Evolutionary conservation across 2,329 filamentous ascomycete species (phyloP).

Genomic region (Fusarium pseudoanthophilum): DNA sequence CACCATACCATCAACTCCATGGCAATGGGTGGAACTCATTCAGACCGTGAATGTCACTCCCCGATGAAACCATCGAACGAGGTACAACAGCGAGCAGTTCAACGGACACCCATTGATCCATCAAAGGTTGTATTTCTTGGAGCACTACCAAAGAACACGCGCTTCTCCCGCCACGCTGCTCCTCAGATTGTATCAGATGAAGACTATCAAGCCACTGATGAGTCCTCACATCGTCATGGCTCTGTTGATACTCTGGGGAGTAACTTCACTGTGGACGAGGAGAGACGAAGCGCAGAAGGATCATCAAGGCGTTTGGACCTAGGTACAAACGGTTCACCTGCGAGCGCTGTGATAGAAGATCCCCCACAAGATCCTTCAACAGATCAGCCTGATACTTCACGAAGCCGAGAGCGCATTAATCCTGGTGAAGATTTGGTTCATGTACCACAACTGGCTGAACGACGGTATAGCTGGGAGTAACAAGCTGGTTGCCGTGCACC

Average conservation of each 20-base stretch:
- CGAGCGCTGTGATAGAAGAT: neutral
- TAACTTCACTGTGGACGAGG: slow-evolving; percentile 67
- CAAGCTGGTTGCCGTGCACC: slow-evolving; percentile 20
- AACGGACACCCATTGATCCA: slow-evolving; percentile 63
- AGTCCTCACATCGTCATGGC: slow-evolving; percentile 1
- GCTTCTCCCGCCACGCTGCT: slow-evolving; percentile 38
- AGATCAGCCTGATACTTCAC: slow-evolving; percentile 30
- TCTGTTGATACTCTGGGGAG: slow-evolving; percentile 62
- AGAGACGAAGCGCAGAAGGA: slow-evolving; percentile 47
- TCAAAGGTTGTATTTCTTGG: slow-evolving; percentile 66
- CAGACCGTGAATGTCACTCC: slow-evolving; percentile 11
- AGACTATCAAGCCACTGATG: neutral
- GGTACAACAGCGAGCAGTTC: slow-evolving; percentile 45
- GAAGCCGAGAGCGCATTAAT: slow-evolving; percentile 57
- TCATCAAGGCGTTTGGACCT: slow-evolving; percentile 41
- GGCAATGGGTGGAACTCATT: slow-evolving; percentile 5
- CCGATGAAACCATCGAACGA: neutral
- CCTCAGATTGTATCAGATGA: neutral
- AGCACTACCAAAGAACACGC: slow-evolving; percentile 61
- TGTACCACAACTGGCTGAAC: slow-evolving; percentile 61
- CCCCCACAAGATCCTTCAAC: neutral
- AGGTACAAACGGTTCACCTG: slow-evolving; percentile 4
- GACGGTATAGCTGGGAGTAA: slow-evolving; percentile 64
- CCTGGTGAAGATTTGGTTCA: slow-evolving; percentile 59
- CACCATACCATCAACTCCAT: slow-evolving; percentile 20